These are phyloP conservation scores for Proliferodiscus dingleyae DNA, from an alignment of 2,329 filamentous ascomycete genomes.

Conservation along the genomic window DNA sequence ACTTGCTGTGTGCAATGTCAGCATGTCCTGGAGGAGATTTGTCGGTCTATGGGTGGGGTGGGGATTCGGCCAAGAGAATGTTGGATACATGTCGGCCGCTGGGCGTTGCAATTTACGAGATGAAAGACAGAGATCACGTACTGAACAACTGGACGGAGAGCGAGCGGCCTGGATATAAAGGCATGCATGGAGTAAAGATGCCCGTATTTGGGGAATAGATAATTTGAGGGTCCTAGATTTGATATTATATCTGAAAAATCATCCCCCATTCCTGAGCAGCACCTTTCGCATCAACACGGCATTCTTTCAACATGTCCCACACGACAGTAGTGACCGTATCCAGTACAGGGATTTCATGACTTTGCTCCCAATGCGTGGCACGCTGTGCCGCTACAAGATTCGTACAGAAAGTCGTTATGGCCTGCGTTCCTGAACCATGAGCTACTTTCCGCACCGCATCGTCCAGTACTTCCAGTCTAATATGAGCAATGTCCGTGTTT, in stretches of 20 bases:
- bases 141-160: conserved; percentile 60
- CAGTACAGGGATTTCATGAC: conserved; percentile 34
- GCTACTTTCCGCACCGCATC: conserved; percentile 15
- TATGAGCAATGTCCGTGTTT: conserved; percentile 36
- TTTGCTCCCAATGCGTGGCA: conserved; percentile 35
- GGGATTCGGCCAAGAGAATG: conserved; percentile 63
- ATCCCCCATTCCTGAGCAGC: conserved; percentile 33
- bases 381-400: conserved; percentile 38
- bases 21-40: conserved; percentile 80
- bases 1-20: conserved; percentile 56
- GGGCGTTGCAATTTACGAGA: conserved; percentile 65
- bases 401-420: conserved; percentile 40
- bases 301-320: conserved; percentile 36
- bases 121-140: conserved; percentile 47
- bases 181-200: conserved; percentile 56
- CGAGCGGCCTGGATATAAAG: conserved; percentile 55
- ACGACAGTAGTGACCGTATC: conserved; percentile 40
- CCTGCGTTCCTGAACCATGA: conserved; percentile 28
- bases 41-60: conserved; percentile 76
- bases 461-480: conserved; percentile 32
- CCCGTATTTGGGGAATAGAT: conserved; percentile 20
- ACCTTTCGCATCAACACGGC: conserved; percentile 29
- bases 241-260: conserved; percentile 27
- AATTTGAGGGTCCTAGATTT: background rate
- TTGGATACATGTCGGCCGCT: conserved; percentile 67